A percentile compares a stretch with the other conserved stretches of the same genome.
Conservation (phyloP, 192 early-diverging fungal species). For the Polychytrium aggregatum region DNA sequence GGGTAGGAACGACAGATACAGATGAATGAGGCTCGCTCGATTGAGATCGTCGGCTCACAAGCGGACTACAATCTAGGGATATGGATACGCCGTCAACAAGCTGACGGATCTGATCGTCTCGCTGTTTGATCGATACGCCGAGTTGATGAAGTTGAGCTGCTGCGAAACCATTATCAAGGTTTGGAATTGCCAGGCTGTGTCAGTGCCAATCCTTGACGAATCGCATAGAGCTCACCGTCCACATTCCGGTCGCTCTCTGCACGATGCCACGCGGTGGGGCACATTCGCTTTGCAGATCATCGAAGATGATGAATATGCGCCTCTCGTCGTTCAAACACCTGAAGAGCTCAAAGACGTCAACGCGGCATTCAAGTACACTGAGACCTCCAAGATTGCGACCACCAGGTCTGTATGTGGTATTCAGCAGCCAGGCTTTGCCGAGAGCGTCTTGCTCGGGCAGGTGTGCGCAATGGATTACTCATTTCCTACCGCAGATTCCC, state of each 20-base stretch:
- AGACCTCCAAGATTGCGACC: slow-evolving; percentile 26
- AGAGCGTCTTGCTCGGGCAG: too few relatives aligned
- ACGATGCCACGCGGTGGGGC: too few relatives aligned
- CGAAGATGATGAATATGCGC: slow-evolving; percentile 71
- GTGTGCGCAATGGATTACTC: too few relatives aligned
- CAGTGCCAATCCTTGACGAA: too few relatives aligned
- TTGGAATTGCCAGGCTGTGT: background rate
- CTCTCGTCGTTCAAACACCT: slow-evolving; percentile 54
- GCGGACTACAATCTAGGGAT: too few relatives aligned
- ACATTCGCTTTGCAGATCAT: slow-evolving; percentile 58
- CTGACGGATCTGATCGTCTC: slow-evolving; percentile 61
- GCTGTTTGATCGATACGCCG: slow-evolving; percentile 68
- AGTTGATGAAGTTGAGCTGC: slow-evolving; percentile 60
- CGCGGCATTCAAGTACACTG: slow-evolving; percentile 49
- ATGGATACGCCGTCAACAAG: slow-evolving; percentile 59
- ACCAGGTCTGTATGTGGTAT: slow-evolving; percentile 19
- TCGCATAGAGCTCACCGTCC: too few relatives aligned
- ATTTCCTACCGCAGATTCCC: slow-evolving; percentile 57
- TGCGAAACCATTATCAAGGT: slow-evolving; percentile 58
- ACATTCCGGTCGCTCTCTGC: too few relatives aligned
- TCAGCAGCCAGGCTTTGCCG: too few relatives aligned
- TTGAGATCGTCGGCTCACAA: too few relatives aligned
- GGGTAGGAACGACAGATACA: too few relatives aligned
- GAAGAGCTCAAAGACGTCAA: slow-evolving; percentile 54
- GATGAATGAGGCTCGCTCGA: too few relatives aligned